Base-by-base conservation (phyloP, 495 filamentous ascomycete species). In the Pseudotulostoma volvatum region DNA sequence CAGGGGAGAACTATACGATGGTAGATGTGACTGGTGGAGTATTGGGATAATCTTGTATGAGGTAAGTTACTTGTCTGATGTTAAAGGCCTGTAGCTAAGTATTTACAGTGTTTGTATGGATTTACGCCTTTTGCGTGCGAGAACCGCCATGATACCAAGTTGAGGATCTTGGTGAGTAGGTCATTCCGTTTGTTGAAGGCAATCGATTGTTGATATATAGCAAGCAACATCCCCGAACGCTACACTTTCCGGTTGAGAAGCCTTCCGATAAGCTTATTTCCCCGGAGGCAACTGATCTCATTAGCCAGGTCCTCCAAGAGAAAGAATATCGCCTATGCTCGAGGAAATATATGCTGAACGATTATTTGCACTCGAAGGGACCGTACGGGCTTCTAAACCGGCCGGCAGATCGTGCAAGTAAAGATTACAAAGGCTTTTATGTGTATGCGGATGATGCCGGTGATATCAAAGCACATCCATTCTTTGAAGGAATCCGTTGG, bases 1-100 rank as follows among this genome's bases (percentile, higher is more conserved):
- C 40, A 65, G 75, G 42, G 88, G 84, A 14, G 70, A 85, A 36
- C 57, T 67, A 18, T 94, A 96, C 52, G 88, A 96, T 63, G 88
- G 79, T 17, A 64, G 88, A 42, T 94, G 88, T 56, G 88, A 94
- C 59, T 96, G 76, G 83, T 96, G 85, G 88, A 94, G 86, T 56
- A 70, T 93, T 42, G 88, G 84, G 18, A 73, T 94, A 37, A 94
- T 96, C 49, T 53, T 94, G 25, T 96, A 81, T 44, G 87, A 96
- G 60, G 77, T 77, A 44, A 47, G 56, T 50, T 14, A 14, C 5
- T 16, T 18, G 19, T 20, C 16, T 15, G 4, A 38, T 31, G 4
- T 9, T 25, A 5, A 11, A 9, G 9, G 11, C 2, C 7, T 17
- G 17, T 31, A 50, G 17, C 38, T 19, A 30, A 16, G 31, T 4